Percentiles rank a stretch among this genome's conserved stretches.
These are phyloP conservation scores for Flaveria linearis DNA, from an alignment of 129 eudicot species.

Conservation along the genomic window DNA sequence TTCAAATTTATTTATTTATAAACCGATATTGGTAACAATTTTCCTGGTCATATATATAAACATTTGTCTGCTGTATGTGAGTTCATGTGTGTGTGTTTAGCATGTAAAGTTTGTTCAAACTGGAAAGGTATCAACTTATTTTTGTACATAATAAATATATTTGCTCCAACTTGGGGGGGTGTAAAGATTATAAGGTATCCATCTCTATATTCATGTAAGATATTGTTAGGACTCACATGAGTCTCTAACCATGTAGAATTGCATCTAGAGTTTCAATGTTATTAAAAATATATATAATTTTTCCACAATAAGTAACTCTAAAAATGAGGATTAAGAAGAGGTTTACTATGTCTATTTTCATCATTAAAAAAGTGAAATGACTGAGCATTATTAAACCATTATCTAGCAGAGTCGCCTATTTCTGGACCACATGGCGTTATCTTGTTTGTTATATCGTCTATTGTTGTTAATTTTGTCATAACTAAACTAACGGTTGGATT, in stretches of 20 bases:
- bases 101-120: not conserved
- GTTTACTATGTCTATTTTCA: not conserved
- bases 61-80: not conserved
- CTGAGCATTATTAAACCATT: not conserved
- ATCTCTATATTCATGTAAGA: not conserved
- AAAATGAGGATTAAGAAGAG: not conserved
- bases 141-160: too few species aligned
- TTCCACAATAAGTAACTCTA: not conserved
- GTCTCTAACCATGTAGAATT: not conserved
- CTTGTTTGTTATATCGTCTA: not conserved
- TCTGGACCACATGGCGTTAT: not conserved
- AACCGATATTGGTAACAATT: not conserved
- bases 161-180: too few species aligned
- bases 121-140: not conserved
- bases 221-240: not conserved
- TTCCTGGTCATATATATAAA: not conserved
- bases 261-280: not conserved
- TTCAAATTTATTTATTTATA: not conserved
- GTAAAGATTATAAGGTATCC: not conserved
- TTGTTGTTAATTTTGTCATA: not conserved
- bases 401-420: not conserved
- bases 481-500: not conserved
- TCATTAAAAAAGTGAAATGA: not conserved
- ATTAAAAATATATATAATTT: not conserved
- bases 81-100: not conserved